A percentile compares a stretch with the other conserved stretches of the same genome.
These are phyloP conservation scores for Didymosphaeria variabile DNA, from an alignment of 2,329 filamentous ascomycete genomes.

Conservation along the genomic window DNA sequence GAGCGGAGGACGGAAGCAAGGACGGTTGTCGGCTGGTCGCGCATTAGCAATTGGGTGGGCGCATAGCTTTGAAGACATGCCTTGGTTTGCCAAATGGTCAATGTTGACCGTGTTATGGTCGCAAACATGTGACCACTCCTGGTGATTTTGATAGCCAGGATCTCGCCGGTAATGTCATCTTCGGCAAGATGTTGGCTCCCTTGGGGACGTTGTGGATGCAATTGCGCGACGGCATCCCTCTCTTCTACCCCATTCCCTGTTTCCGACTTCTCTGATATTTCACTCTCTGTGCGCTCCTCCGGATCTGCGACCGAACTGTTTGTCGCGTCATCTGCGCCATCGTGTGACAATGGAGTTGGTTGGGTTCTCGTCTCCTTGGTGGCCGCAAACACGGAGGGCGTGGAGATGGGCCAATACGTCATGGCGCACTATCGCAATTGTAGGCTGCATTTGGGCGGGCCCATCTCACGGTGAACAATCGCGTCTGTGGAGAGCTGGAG, in stretches of 20 bases:
- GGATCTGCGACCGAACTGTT: conserved; percentile 17
- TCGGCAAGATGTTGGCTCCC: conserved; percentile 31
- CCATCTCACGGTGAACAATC: conserved; percentile 41
- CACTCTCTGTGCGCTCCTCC: conserved; percentile 24
- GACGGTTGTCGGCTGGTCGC: conserved; percentile 80
- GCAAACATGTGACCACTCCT: conserved; percentile 85
- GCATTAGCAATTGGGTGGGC: conserved; percentile 32
- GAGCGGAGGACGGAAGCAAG: conserved; percentile 88
- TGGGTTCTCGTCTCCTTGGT: conserved; percentile 69
- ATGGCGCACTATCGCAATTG: conserved; percentile 51
- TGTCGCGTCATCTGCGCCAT: conserved; percentile 53
- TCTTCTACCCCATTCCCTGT: conserved; percentile 23
- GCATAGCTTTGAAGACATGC: conserved; percentile 58
- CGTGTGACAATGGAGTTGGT: conserved; percentile 68
- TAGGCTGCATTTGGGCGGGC: conserved; percentile 48
- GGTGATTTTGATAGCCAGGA: conserved; percentile 79
- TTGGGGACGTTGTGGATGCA: conserved; percentile 15
- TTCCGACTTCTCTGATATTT: conserved; percentile 14
- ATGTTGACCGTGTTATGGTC: conserved; percentile 82
- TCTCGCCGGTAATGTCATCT: conserved; percentile 64
- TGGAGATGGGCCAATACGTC: conserved; percentile 94
- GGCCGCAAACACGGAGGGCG: conserved; percentile 82
- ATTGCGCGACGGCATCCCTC: conserved; percentile 17
- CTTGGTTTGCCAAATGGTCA: conserved; percentile 98
- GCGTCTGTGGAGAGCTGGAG: conserved; percentile 32